Evolutionary conservation across 2,329 filamentous ascomycete species (phyloP).

Genomic region (Aspergillus texensis): DNA sequence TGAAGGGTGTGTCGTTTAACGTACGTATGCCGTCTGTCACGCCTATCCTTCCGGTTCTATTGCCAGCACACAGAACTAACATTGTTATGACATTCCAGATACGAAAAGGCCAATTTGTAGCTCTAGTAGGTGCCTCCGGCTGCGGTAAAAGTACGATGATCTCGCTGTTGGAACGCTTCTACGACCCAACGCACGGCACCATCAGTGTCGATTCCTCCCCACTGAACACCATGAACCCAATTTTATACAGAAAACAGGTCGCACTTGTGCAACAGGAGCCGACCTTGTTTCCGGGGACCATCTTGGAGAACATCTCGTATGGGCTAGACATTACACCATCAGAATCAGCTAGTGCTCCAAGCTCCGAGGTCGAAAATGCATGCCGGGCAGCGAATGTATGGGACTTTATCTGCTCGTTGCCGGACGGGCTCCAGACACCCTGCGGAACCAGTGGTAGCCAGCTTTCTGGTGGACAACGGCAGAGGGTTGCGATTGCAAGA

Average conservation of each 20-base stretch:
- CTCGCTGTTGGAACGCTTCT: slow-evolving; percentile 65
- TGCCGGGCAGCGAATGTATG: slow-evolving; percentile 49
- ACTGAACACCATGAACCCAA: background rate
- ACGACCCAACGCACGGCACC: slow-evolving; percentile 65
- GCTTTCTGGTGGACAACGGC: slow-evolving; percentile 58
- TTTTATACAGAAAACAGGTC: slow-evolving; percentile 62
- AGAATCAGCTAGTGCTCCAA: slow-evolving; percentile 20
- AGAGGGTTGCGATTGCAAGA: slow-evolving; percentile 57
- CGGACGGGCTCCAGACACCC: slow-evolving; percentile 54
- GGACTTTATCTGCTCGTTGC: slow-evolving; percentile 54
- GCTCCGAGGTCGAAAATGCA: slow-evolving; percentile 34
- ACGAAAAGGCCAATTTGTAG: slow-evolving; percentile 54
- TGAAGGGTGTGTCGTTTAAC: slow-evolving; percentile 31
- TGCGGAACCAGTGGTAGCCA: slow-evolving; percentile 56
- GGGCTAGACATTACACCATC: background rate
- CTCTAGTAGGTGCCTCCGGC: slow-evolving; percentile 60
- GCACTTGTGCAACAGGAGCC: slow-evolving; percentile 76
- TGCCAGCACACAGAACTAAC: background rate
- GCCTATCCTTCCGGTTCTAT: background rate
- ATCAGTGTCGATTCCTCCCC: slow-evolving; percentile 61
- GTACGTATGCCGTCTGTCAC: slow-evolving; percentile 6
- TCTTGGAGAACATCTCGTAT: slow-evolving; percentile 67
- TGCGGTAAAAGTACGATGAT: slow-evolving; percentile 71
- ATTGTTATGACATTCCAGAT: slow-evolving; percentile 29
- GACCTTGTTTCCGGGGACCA: slow-evolving; percentile 69